Conservation (phyloP, 129 eudicot species). For the Flaveria linearis region DNA sequence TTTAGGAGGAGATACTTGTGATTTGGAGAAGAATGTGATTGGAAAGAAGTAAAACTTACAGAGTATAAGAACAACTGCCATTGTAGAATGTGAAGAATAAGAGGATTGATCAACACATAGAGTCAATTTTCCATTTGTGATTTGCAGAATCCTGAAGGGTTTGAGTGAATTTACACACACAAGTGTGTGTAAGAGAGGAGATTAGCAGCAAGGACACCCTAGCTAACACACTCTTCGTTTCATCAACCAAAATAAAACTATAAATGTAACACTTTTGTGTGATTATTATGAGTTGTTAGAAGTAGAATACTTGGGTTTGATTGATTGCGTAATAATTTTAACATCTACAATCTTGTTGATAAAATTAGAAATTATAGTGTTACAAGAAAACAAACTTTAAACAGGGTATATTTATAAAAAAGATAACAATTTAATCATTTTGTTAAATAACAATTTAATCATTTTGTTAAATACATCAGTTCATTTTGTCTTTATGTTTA, state of each 20-base stretch:
- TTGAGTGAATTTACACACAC: slow-evolving; percentile 24
- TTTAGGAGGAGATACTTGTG: not conserved
- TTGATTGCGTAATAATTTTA: no score
- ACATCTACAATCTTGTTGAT: no score
- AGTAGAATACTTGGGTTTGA: no score
- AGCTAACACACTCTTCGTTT: not conserved
- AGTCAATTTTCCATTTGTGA: not conserved
- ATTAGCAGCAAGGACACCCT: not conserved
- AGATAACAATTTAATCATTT: no score
- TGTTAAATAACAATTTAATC: no score
- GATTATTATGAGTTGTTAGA: no score
- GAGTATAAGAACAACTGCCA: slow-evolving; percentile 30
- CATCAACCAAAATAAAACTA: not conserved
- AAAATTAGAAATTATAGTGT: no score
- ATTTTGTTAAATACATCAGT: no score
- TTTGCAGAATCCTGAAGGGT: not conserved
- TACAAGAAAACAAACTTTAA: no score
- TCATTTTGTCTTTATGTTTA: no score
- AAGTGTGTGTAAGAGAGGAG: slow-evolving; percentile 24
- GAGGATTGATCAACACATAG: not conserved
- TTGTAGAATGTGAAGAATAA: slow-evolving; percentile 7
- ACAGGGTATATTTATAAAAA: no score
- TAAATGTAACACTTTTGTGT: no score
- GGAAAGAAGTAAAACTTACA: slow-evolving; percentile 22
- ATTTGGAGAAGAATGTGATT: slow-evolving; percentile 5